Conservation (phyloP, 176 grass and related monocot species). For the Cenchrus fungigraminus region DNA sequence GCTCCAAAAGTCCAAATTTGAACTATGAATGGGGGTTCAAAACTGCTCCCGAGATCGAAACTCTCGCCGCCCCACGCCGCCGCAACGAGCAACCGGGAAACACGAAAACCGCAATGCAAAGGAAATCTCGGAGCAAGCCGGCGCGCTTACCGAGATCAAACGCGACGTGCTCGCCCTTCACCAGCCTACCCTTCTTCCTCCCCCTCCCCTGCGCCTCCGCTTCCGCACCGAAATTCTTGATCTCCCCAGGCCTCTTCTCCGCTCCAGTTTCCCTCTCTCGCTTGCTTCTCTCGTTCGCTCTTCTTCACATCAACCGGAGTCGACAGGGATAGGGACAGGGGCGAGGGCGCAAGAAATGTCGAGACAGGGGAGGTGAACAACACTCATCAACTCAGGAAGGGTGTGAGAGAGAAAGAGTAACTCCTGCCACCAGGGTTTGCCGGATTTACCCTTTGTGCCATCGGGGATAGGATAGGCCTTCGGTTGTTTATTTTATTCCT, state of each 20-base stretch:
- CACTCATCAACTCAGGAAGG: constrained; percentile 17
- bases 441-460: constrained; percentile 29
- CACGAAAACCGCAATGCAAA: neutral
- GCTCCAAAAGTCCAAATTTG: neutral
- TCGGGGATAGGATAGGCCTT: constrained; percentile 24
- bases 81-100: neutral
- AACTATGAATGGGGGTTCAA: neutral
- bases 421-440: neutral
- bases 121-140: constrained; percentile 4
- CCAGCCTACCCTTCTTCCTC: constrained; percentile 10
- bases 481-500: neutral
- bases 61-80: constrained; percentile 2
- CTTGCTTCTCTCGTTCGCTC: constrained; percentile 27
- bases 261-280: constrained; percentile 13
- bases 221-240: constrained; percentile 24
- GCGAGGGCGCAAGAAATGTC: constrained; percentile 49
- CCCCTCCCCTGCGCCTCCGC: neutral
- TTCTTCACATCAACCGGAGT: constrained; percentile 11
- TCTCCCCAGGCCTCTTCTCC: constrained; percentile 15
- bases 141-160: constrained; percentile 51
- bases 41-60: constrained; percentile 16
- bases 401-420: neutral
- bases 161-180: neutral
- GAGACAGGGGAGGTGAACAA: constrained; percentile 23
- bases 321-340: constrained; percentile 29